These are phyloP conservation scores for Nemophila menziesii DNA, from an alignment of 257 asterid genomes.

Conservation along the genomic window DNA sequence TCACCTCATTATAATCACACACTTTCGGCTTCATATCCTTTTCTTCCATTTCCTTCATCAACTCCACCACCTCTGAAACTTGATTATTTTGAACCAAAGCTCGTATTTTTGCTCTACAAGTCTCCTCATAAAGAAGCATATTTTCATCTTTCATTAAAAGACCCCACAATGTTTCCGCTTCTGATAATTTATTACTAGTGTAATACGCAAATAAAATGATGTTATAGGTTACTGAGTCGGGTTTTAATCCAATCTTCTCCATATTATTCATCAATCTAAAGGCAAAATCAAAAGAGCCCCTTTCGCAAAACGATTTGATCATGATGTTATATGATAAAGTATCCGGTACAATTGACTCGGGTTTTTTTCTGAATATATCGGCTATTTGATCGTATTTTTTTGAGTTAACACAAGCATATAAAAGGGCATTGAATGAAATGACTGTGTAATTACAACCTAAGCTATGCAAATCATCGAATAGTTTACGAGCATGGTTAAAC, in stretches of 20 bases:
- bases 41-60: constrained; percentile 2
- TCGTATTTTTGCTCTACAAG: not conserved
- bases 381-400: not conserved
- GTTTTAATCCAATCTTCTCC: not conserved
- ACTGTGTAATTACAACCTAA: constrained; percentile 22
- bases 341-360: not conserved
- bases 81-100: not conserved
- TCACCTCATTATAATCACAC: too few species aligned
- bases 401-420: constrained; percentile 31
- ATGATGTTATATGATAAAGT: not conserved
- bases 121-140: not conserved
- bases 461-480: constrained; percentile 41
- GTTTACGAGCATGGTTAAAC: constrained; percentile 26
- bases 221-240: constrained; percentile 1
- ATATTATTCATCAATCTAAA: not conserved
- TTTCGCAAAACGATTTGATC: constrained; percentile 1
- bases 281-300: not conserved
- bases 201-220: not conserved
- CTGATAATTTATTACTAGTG: too few species aligned
- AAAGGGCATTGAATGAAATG: constrained; percentile 33
- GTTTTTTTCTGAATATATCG: not conserved
- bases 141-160: not conserved
- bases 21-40: too few species aligned
- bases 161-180: constrained; percentile 1
- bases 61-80: not conserved